These are phyloP conservation scores for Chloroidium sp. DNA, from an alignment of 163 green algal genomes.

Conservation along the genomic window DNA sequence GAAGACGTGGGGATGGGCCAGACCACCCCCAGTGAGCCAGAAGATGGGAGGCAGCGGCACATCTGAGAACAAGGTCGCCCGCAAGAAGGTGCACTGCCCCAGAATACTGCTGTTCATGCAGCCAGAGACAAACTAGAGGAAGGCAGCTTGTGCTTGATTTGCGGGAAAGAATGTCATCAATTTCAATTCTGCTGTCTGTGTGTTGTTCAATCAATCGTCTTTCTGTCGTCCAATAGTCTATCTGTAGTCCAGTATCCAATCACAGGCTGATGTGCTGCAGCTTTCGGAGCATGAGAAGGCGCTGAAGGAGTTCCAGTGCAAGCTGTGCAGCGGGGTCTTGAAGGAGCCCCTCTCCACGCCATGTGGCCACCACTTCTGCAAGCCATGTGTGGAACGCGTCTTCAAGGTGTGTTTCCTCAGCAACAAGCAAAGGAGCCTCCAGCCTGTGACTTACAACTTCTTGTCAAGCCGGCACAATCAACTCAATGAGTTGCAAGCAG, in stretches of 20 bases:
- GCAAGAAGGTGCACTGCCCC: constrained; percentile 25
- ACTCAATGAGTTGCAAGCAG: constrained; percentile 3
- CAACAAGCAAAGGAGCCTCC: neutral
- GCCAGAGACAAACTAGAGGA: no score
- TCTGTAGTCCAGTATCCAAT: neutral
- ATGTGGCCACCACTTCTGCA: constrained; percentile 89
- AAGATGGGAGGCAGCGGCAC: constrained; percentile 10
- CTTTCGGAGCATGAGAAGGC: constrained; percentile 40
- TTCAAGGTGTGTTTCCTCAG: constrained; percentile 27
- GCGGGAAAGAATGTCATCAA: no score
- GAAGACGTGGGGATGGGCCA: constrained; percentile 67
- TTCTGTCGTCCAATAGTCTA: neutral
- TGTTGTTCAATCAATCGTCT: neutral
- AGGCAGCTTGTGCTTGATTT: no score
- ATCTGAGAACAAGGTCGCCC: neutral
- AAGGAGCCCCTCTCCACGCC: constrained; percentile 61
- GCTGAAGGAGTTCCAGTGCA: constrained; percentile 67
- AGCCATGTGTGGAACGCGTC: constrained; percentile 65
- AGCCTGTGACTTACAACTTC: neutral
- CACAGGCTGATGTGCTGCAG: constrained; percentile 24
- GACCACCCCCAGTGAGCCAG: constrained; percentile 36
- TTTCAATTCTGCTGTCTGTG: neutral
- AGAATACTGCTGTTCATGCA: no score
- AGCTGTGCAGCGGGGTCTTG: constrained; percentile 60
- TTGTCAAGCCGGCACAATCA: neutral